These are phyloP conservation scores for Chlamydomonas eustigma DNA, from an alignment of 139 green algal species.

Conservation along the genomic window DNA sequence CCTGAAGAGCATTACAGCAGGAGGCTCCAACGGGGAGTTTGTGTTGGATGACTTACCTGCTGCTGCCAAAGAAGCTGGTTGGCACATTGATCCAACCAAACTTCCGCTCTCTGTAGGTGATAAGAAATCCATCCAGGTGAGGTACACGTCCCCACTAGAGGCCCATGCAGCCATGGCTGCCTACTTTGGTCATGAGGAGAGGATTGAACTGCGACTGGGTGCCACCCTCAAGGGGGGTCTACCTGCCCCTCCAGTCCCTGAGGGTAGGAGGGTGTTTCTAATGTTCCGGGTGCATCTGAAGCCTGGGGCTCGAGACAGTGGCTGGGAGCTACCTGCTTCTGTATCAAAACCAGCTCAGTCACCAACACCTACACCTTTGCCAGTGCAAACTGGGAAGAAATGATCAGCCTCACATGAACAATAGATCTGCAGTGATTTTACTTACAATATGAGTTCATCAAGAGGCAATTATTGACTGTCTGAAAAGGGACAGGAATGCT, in stretches of 20 bases:
- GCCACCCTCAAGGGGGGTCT: conserved; percentile 29
- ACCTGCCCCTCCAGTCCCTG: conserved; percentile 14
- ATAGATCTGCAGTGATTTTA: too few species aligned
- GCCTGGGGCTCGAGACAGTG: neutral
- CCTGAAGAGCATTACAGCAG: conserved; percentile 28
- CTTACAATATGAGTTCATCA: too few species aligned
- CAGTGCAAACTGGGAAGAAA: too few species aligned
- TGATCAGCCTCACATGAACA: too few species aligned
- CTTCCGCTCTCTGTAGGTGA: conserved; percentile 22
- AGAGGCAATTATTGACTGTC: too few species aligned
- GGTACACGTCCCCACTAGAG: conserved; percentile 21
- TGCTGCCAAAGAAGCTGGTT: conserved; percentile 42
- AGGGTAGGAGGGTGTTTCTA: conserved; percentile 19
- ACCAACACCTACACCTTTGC: too few species aligned
- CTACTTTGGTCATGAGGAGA: conserved; percentile 27
- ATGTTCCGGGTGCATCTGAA: conserved; percentile 17
- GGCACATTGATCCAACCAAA: conserved; percentile 32
- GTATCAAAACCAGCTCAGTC: too few species aligned
- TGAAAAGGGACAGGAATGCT: too few species aligned
- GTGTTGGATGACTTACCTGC: conserved; percentile 33
- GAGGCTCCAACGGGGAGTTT: conserved; percentile 34
- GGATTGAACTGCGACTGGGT: conserved; percentile 23
- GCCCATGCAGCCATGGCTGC: conserved; percentile 34
- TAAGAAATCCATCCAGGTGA: conserved; percentile 6
- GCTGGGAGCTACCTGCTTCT: neutral